phyloP scores from a whole-genome alignment of 306 rosid species.

The Inga oerstediana region DNA sequence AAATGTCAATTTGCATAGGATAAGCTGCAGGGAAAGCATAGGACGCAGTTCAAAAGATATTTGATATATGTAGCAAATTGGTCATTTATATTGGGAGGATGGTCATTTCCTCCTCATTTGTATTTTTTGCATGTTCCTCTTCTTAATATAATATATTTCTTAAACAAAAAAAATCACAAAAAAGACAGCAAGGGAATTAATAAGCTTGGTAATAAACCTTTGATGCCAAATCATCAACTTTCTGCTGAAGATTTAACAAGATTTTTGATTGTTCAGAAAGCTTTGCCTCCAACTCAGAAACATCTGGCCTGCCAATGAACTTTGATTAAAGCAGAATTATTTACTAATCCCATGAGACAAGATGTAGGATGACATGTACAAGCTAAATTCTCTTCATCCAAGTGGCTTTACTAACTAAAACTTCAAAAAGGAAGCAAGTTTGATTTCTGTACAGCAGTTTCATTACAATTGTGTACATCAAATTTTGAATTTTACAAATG shows the following conservation, averaged over 20 bases:
- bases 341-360: conserved; percentile 30
- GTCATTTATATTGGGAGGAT: neutral
- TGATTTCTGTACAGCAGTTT: neutral
- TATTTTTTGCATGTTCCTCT: too few relatives aligned
- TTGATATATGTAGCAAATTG: neutral
- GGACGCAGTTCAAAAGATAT: neutral
- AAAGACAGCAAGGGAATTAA: conserved; percentile 8
- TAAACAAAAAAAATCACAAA: neutral
- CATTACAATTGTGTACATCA: neutral
- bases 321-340: conserved; percentile 40
- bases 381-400: conserved; percentile 20
- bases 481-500: neutral
- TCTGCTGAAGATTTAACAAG: conserved; percentile 85
- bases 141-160: neutral
- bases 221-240: conserved; percentile 94
- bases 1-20: neutral
- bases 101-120: neutral
- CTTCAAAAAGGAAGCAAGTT: conserved; percentile 13
- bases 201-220: conserved; percentile 60
- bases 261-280: conserved; percentile 92
- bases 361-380: neutral
- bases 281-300: conserved; percentile 88
- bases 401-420: conserved; percentile 1
- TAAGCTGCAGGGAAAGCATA: neutral
- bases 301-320: conserved; percentile 81